Conservation (phyloP, 2,329 filamentous ascomycete species). For the Pestalotiopsis sp. region DNA sequence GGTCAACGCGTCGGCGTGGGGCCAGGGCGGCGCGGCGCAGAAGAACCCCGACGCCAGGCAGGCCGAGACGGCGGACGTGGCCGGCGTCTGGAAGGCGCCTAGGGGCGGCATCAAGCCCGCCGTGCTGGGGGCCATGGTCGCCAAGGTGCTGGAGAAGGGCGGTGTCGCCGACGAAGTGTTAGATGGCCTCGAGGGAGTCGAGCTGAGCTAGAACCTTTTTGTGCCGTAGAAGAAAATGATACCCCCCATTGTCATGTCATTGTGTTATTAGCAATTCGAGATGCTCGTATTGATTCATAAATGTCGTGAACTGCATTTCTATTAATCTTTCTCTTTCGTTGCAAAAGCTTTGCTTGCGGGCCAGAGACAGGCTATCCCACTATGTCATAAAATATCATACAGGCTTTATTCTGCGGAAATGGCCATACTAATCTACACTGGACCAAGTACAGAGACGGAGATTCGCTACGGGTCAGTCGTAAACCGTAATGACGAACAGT, state of each 20-base stretch:
- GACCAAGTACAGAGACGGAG: too few species aligned
- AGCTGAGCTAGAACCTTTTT: slow-evolving; percentile 44
- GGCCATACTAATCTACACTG: neutral
- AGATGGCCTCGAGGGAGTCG: slow-evolving; percentile 75
- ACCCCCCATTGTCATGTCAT: neutral
- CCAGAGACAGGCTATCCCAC: neutral
- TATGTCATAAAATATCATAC: neutral
- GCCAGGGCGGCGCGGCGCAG: slow-evolving; percentile 34
- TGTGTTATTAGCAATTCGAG: neutral
- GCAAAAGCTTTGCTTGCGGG: neutral
- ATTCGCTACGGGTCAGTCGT: neutral
- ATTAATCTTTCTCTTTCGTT: neutral
- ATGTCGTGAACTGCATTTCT: neutral
- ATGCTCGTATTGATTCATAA: neutral
- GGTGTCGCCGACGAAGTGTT: slow-evolving; percentile 87
- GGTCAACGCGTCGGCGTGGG: slow-evolving; percentile 55
- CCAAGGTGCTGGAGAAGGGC: slow-evolving; percentile 72
- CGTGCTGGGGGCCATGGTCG: slow-evolving; percentile 72
- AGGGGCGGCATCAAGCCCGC: slow-evolving; percentile 78
- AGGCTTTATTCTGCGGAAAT: neutral
- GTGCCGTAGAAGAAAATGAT: neutral
- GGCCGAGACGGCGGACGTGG: slow-evolving; percentile 55
- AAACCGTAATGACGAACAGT: neutral
- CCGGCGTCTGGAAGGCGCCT: slow-evolving; percentile 84
- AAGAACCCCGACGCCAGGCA: slow-evolving; percentile 41